Percentiles rank a stretch among this genome's conserved stretches.
Evolutionary conservation across 257 asterid species (phyloP).

Genomic region (Nicotiana tabacum): DNA sequence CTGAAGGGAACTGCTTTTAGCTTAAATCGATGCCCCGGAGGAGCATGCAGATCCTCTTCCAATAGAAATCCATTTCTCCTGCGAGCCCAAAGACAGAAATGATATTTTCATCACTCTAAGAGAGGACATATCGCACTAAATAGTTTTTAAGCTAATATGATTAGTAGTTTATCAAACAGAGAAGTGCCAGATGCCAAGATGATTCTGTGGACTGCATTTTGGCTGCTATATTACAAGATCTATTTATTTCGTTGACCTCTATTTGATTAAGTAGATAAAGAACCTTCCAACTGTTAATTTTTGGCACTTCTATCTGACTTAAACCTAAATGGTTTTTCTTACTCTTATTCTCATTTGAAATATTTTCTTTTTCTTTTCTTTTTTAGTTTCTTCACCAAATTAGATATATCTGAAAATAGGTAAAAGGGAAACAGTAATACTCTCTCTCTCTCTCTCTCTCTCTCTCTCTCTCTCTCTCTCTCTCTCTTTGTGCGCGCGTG

Average conservation of each 20-base stretch:
- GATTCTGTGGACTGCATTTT: not conserved
- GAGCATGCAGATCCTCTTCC: slow-evolving; percentile 80
- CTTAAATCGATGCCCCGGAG: slow-evolving; percentile 73
- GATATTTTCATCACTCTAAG: not conserved
- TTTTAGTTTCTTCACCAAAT: not conserved
- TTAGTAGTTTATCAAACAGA: not conserved
- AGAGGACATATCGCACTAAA: not conserved
- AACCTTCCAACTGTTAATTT: not conserved
- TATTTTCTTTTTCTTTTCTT: not conserved
- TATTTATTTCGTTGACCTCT: not conserved
- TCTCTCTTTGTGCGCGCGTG: too few relatives aligned
- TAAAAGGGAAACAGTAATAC: too few relatives aligned
- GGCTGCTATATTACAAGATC: not conserved
- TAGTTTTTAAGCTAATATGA: not conserved
- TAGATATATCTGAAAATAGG: too few relatives aligned
- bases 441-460: too few relatives aligned
- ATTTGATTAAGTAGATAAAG: not conserved
- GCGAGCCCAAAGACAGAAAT: slow-evolving; percentile 18
- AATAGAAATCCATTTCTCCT: slow-evolving; percentile 88
- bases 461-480: too few relatives aligned
- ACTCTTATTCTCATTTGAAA: not conserved
- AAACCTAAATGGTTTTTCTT: not conserved
- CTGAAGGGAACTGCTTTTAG: slow-evolving; percentile 97
- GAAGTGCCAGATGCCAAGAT: not conserved
- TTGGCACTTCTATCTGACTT: not conserved